Conservation (phyloP, 768 basidiomycete species). For the Sporobolomyces pararoseus region DNA sequence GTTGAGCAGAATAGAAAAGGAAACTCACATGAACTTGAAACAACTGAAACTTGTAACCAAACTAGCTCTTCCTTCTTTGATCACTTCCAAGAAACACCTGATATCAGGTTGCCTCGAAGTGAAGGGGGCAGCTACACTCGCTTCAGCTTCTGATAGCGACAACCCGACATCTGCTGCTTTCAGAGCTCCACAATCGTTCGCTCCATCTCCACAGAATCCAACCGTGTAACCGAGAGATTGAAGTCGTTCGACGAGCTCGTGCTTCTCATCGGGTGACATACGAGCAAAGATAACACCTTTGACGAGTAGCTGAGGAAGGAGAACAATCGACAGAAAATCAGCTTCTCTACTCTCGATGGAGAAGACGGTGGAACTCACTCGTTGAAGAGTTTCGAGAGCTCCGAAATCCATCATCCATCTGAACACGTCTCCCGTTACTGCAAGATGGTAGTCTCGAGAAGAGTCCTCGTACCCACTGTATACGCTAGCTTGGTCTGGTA, state of each 20-base stretch:
- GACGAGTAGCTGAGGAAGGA: conserved; percentile 74
- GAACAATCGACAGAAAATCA: background rate
- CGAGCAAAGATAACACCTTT: conserved; percentile 94
- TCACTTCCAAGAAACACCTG: conserved; percentile 89
- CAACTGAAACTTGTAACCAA: conserved; percentile 97
- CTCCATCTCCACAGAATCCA: conserved; percentile 97
- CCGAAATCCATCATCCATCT: conserved; percentile 97
- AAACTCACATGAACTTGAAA: conserved; percentile 95
- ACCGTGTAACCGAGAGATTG: conserved; percentile 93
- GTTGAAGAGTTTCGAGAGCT: conserved; percentile 84
- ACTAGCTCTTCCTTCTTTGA: conserved; percentile 92
- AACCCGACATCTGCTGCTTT: conserved; percentile 98
- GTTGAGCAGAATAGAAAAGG: too few species aligned
- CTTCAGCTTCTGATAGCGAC: conserved; percentile 94
- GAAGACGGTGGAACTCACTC: conserved; percentile 58
- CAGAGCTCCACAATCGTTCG: conserved; percentile 96
- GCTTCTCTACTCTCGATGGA: background rate
- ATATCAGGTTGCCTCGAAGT: conserved; percentile 92
- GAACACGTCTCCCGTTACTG: conserved; percentile 91
- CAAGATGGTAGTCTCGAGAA: conserved; percentile 83
- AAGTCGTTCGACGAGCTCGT: conserved; percentile 91
- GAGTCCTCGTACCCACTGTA: conserved; percentile 52
- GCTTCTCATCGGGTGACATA: conserved; percentile 99
- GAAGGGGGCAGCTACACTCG: conserved; percentile 96
- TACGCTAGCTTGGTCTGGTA: conserved; percentile 59